A percentile compares a stretch with the other conserved stretches of the same genome.
These are phyloP conservation scores for Rhodotorula toruloides DNA, from an alignment of 768 basidiomycete genomes.

Conservation along the genomic window DNA sequence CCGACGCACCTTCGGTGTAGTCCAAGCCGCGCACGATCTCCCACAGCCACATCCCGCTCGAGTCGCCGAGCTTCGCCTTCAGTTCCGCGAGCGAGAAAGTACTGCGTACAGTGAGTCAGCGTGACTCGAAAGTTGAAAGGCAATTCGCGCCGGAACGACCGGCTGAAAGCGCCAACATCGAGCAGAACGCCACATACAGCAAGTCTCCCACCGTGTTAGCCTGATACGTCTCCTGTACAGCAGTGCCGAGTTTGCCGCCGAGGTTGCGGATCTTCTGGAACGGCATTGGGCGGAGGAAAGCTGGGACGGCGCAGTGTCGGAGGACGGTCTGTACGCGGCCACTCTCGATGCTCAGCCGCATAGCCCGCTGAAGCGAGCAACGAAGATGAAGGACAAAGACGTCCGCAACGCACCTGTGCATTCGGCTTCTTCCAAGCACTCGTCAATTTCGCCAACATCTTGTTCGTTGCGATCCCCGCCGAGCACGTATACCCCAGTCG, in stretches of 20 bases:
- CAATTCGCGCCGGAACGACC: neutral
- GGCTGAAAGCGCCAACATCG: too few species aligned
- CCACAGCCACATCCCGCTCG: constrained; percentile 71
- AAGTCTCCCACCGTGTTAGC: constrained; percentile 85
- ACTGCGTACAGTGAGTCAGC: constrained; percentile 33
- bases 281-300: constrained; percentile 73
- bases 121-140: too few species aligned
- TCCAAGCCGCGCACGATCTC: constrained; percentile 84
- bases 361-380: neutral
- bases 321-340: constrained; percentile 63
- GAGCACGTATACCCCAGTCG: constrained; percentile 72
- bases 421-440: constrained; percentile 90
- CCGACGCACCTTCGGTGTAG: constrained; percentile 65
- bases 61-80: constrained; percentile 50
- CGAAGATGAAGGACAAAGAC: neutral
- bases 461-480: constrained; percentile 42
- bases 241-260: constrained; percentile 87
- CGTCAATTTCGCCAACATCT: constrained; percentile 84
- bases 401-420: constrained; percentile 57
- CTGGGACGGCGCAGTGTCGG: constrained; percentile 72
- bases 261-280: constrained; percentile 93
- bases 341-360: neutral
- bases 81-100: constrained; percentile 48
- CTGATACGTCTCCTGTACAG: constrained; percentile 79
- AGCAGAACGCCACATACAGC: constrained; percentile 57